Percentiles rank a stretch among this genome's conserved stretches.
Conservation (phyloP, 495 filamentous ascomycete species). For the Darksidea phi region DNA sequence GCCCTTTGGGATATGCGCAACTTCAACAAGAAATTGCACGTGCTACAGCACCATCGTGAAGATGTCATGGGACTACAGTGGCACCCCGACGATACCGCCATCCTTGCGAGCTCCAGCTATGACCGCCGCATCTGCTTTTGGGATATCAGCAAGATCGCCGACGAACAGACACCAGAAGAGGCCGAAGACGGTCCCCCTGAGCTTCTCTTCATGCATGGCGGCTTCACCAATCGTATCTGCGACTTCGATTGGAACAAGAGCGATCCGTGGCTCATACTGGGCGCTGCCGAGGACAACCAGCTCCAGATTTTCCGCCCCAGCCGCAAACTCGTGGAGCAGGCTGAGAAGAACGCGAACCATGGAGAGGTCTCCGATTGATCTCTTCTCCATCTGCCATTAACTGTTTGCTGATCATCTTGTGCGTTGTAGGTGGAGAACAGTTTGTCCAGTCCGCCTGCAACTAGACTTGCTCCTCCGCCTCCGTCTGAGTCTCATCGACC, state of each 20-base stretch:
- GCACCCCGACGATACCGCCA: conserved; percentile 84
- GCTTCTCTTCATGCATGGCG: conserved; percentile 96
- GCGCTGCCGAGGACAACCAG: conserved; percentile 94
- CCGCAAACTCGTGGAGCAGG: conserved; percentile 48
- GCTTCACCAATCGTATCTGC: conserved; percentile 91
- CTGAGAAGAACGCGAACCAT: conserved; percentile 25
- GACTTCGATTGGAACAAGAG: conserved; percentile 98
- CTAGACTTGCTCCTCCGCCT: too few relatives aligned
- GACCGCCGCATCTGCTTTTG: conserved; percentile 94
- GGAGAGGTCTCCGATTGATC: conserved; percentile 33
- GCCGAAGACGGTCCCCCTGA: conserved; percentile 96
- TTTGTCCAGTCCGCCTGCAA: not conserved
- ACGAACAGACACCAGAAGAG: conserved; percentile 93
- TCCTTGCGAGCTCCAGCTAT: conserved; percentile 86
- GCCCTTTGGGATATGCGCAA: conserved; percentile 94
- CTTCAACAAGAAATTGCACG: conserved; percentile 79
- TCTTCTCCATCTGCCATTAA: not conserved
- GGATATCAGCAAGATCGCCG: conserved; percentile 86
- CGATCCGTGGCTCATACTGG: conserved; percentile 92
- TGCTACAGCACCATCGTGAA: conserved; percentile 79
- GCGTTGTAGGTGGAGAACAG: not conserved
- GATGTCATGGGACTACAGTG: conserved; percentile 87
- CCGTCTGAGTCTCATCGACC: too few relatives aligned
- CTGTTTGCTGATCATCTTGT: not conserved
- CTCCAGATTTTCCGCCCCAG: conserved; percentile 97